A percentile compares a stretch with the other conserved stretches of the same genome.
Evolutionary conservation across 192 early-diverging fungal genomes (phyloP).

Genomic region (Phlyctochytrium arcticum): DNA sequence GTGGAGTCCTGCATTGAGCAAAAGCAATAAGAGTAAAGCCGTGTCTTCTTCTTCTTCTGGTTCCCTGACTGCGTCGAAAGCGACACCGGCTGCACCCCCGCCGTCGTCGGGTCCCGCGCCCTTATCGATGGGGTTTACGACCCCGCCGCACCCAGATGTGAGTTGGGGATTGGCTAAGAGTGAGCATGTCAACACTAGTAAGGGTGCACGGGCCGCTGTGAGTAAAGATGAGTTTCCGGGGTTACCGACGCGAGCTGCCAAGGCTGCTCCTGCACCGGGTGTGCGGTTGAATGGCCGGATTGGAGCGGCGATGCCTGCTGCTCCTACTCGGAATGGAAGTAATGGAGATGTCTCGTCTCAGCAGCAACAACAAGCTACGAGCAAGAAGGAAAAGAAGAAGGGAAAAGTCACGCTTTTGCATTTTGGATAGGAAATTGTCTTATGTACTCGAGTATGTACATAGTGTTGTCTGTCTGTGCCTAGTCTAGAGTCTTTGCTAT

Average conservation of each 20-base stretch:
- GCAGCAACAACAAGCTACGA: conserved; percentile 3
- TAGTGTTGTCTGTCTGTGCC: no score
- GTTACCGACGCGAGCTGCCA: conserved; percentile 10
- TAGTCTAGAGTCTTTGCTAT: no score
- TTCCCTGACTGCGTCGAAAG: neutral
- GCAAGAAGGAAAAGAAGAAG: conserved; percentile 47
- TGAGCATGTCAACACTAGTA: neutral
- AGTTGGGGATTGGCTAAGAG: neutral
- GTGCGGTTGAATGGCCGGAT: conserved; percentile 14
- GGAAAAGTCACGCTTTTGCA: conserved; percentile 65
- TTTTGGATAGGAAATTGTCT: conserved; percentile 54
- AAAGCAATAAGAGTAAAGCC: neutral
- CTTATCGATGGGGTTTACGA: neutral
- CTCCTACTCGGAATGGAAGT: neutral
- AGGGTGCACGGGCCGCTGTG: neutral
- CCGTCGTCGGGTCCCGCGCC: neutral
- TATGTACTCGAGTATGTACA: no score
- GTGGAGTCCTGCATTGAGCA: no score
- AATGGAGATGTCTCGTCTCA: neutral
- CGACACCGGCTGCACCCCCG: neutral
- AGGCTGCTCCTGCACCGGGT: neutral
- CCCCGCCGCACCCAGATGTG: neutral
- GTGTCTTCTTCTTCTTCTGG: neutral
- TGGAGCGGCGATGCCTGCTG: neutral
- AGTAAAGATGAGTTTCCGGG: conserved; percentile 16